Base-by-base conservation (phyloP, 108 stramenopile genomes). In the Skeletonema tropicum region DNA sequence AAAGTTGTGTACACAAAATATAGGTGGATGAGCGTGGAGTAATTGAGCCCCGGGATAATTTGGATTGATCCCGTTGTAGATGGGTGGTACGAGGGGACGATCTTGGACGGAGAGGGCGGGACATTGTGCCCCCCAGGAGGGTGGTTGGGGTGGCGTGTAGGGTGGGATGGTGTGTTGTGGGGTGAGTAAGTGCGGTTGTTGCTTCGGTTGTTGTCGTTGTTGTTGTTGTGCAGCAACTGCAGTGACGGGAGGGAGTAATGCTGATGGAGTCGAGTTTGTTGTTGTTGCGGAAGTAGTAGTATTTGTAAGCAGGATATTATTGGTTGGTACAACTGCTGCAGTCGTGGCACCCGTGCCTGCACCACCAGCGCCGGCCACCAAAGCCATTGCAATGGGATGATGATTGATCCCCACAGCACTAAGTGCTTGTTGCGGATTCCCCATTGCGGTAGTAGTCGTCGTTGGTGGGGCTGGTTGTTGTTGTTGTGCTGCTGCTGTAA, bases 31-130 rank as follows among this genome's bases (percentile, higher is more conserved):
- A 15, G 80, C 42, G 63, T 87, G 74, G 1, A 95, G 69, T 29
- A 90, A 48, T 26, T 73, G 82, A 13, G 89, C 68, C 13, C 88
- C 88, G 12, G 94, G 94, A 79, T 93, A 93, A 57, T 85, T 77
- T 19, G 90, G 87, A 75, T 95, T 95, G 87, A 95, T 83, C 6
- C 94, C 94, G 64, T 92, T 95, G 87, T 89, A 95, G 29, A 91
- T 84, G 26, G 90, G 92, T 46, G 85, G 88, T 10, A 88, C 66
- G 35, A 79, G 67, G 30, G 90, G 91, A 7, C 80, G 83, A 62
- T 94, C 90, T 77, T 92, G 90, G 15, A 94, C 90, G 2, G 81
- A 69, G 33, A 82, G 60, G 19, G 71, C 42, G 38, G 81, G 81
- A 32, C 75, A 35, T 52, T 64, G 75, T 13, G 66, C 70, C 6